Percentiles rank a stretch among this genome's conserved stretches.
Conservation (phyloP, 2,329 filamentous ascomycete genomes). For the Diaporthe batatas region DNA sequence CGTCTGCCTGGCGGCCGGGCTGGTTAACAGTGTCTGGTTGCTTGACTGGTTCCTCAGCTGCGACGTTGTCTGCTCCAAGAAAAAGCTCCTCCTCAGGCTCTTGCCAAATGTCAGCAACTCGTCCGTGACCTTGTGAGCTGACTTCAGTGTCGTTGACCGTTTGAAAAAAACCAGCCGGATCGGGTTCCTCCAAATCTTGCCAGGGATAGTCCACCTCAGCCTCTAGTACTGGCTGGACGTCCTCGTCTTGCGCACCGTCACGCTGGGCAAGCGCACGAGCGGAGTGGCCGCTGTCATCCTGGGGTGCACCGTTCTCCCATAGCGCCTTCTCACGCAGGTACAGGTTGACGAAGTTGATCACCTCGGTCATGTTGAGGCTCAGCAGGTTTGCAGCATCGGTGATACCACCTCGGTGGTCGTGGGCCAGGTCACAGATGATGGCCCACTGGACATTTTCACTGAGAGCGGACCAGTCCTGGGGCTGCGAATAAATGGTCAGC, state of each 20-base stretch:
- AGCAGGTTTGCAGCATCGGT: slow-evolving; percentile 35
- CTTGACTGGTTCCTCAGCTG: neutral
- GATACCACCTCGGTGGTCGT: slow-evolving; percentile 37
- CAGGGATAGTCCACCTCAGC: neutral
- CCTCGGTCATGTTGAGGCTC: slow-evolving; percentile 40
- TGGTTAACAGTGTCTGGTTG: neutral
- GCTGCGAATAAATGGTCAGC: neutral
- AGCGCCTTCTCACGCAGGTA: slow-evolving; percentile 38
- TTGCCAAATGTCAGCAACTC: neutral
- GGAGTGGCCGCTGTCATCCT: neutral
- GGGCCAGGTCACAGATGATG: slow-evolving; percentile 44
- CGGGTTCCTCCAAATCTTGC: neutral
- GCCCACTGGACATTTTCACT: slow-evolving; percentile 44
- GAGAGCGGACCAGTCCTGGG: slow-evolving; percentile 44
- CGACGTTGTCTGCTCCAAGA: neutral
- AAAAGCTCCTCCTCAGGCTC: neutral
- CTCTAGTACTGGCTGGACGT: neutral
- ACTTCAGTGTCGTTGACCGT: neutral
- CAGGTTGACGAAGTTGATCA: slow-evolving; percentile 40
- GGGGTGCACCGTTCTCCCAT: slow-evolving; percentile 2
- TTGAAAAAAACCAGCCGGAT: neutral
- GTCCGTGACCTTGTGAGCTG: neutral
- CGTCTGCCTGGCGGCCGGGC: neutral
- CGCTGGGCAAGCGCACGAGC: neutral
- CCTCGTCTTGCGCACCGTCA: neutral